Evolutionary conservation across 75 land plant genomes (phyloP).

Genomic region (Sequoiadendron giganteum): DNA sequence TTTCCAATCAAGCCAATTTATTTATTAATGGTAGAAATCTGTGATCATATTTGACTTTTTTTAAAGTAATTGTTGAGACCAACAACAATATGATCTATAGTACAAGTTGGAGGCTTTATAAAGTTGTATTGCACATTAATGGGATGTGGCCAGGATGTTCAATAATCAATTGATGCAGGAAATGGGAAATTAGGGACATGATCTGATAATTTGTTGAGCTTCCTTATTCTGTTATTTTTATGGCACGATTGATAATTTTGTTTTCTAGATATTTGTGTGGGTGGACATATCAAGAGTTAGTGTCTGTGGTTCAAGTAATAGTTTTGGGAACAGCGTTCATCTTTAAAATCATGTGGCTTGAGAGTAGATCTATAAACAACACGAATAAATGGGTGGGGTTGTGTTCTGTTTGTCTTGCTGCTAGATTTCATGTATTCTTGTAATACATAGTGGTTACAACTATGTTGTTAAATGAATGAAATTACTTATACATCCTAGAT

Average conservation of each 20-base stretch:
- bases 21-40: neutral
- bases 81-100: neutral
- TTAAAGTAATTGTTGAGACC: neutral
- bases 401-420: neutral
- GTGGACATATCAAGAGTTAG: neutral
- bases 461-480: neutral
- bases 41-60: neutral
- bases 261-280: neutral
- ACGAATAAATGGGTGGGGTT: neutral
- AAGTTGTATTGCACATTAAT: neutral
- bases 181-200: neutral
- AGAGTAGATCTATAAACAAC: neutral
- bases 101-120: neutral
- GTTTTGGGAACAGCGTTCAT: neutral
- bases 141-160: neutral
- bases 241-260: neutral
- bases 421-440: neutral
- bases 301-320: neutral
- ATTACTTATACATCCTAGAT: neutral
- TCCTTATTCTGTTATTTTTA: neutral
- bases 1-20: neutral
- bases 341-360: neutral
- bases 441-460: neutral
- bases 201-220: neutral
- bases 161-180: neutral